Base-by-base conservation (phyloP, 108 stramenopile species). In the Nannochloropsis granulata region DNA sequence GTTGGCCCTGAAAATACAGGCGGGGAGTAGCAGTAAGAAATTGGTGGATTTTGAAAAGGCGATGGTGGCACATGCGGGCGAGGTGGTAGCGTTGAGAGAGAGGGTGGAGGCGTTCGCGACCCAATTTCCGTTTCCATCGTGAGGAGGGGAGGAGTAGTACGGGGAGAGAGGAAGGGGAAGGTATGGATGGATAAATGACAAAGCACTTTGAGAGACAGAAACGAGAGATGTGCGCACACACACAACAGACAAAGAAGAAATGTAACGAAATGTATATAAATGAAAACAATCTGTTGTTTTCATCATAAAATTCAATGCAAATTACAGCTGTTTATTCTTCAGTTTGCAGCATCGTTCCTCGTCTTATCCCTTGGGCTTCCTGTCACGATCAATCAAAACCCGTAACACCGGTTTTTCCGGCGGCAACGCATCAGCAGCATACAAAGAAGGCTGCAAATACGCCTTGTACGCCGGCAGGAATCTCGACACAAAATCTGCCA, bases 91-190 rank as follows among this genome's bases (percentile, higher is more conserved):
- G 26, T 86, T 98, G 44, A 91, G 90, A 71, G 90, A 92, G 34
- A 90, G 92, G 71, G 98, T 97, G 46, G 94, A 95, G 83, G 91
- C 88, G 23, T 97, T 99, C 87, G 96, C 97, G 13, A 92, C 93
- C 14, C 86, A 91, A 24, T 99, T 96, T 92, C 96, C 97, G 84
- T 98, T 99, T 97, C 99, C 99, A 16, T 71, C 56, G 21, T 71
- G 56, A 71, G 0, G 21, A 71, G 56, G 21, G n/a, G 56, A 71
- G 16, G 56, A 10, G n/a, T 46, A 46, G 16, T 2, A 7, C 56
- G 0, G 16, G 34, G 34, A 34, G 5, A 5, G 34, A 34, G 5
- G 5, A 34, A 34, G 5, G 34, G 34, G 34, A 5, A 34, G n/a
- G n/a, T n/a, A n/a, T n/a, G n/a, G n/a, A n/a, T n/a, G n/a, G n/a